Base-by-base conservation (phyloP, 176 grass and related monocot species). In the Avena sativa region DNA sequence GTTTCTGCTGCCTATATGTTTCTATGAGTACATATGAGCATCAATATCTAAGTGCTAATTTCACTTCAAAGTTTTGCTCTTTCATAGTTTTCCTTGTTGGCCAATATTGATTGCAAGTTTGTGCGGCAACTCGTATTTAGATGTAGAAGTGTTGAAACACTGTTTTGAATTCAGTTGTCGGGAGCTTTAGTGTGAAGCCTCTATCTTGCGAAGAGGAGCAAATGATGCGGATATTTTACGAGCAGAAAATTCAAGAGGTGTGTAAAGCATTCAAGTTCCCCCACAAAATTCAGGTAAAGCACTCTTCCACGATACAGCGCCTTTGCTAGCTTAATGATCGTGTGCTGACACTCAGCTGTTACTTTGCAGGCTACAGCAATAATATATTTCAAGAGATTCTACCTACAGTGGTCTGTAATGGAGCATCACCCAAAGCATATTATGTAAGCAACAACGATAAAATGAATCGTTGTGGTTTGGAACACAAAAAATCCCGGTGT, bases 181-280 rank as follows among this genome's bases (percentile, higher is more conserved):
- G 86, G 53, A 88, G 90, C 51, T 87, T 85, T 12, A 58, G 43
- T 74, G 17, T 86, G 63, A 93, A 98, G 71, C 85, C 90, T 80
- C 85, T 98, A 43, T 96, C 86, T 80, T 96, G 90, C 36, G 92
- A 96, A 87, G 97, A 96, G 89, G 93, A 98, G 82, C 84, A 92
- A 86, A 83, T 88, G 81, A 89, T 94, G 87, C 89, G 90, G 34
- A 68, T 91, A 46, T 98, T 94, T 91, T 96, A 98, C 5, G 97
- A 98, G 88, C 94, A 98, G 85, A 98, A 98, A 81, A 98, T 96
- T 90, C 97, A 96, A 87, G 94, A 98, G 93, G 94, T 98, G 60
- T 98, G 97, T 71, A 25, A 68, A 67, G 94, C 97, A 91, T 98
- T 98, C 83, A 95, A 96, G 78, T 98, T 98, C 71, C 90, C 97